Evolutionary conservation across 305 asterid species (phyloP).

Genomic region (Solanum hybrid): DNA sequence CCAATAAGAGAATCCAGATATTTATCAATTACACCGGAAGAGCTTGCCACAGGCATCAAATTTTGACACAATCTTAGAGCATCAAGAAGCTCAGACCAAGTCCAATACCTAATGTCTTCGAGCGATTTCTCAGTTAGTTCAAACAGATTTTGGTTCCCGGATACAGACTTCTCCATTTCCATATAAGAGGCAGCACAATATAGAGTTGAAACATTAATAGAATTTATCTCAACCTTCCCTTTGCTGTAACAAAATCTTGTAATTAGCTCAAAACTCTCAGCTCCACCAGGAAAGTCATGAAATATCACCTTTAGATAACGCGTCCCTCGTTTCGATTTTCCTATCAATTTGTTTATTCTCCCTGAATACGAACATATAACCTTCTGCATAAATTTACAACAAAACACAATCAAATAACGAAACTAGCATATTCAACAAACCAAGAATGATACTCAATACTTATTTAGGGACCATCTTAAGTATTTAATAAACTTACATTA

Average conservation of each 20-base stretch:
- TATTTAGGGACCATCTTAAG: neutral
- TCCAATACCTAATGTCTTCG: conserved; percentile 49
- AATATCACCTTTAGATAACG: conserved; percentile 49
- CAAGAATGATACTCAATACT: neutral
- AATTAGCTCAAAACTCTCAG: conserved; percentile 61
- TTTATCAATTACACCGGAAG: conserved; percentile 34
- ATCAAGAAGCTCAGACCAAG: conserved; percentile 63
- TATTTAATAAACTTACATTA: neutral
- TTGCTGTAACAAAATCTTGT: conserved; percentile 60
- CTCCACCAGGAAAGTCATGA: conserved; percentile 85
- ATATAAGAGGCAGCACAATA: conserved; percentile 46
- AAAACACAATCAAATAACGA: conserved; percentile 1
- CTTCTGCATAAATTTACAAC: conserved; percentile 34
- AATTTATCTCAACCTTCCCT: conserved; percentile 37
- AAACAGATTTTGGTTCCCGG: conserved; percentile 28
- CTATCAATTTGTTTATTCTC: conserved; percentile 36
- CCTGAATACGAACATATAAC: conserved; percentile 50
- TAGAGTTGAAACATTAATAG: conserved; percentile 39
- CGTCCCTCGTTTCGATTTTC: conserved; percentile 30
- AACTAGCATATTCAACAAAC: neutral
- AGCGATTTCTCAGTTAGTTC: conserved; percentile 44
- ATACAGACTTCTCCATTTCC: conserved; percentile 50
- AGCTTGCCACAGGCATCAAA: conserved; percentile 23
- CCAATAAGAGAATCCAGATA: conserved; percentile 40
- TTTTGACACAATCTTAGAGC: conserved; percentile 50